phyloP scores from a whole-genome alignment of 2,329 filamentous ascomycete genomes.

The Aspergillus spinulosporus region DNA sequence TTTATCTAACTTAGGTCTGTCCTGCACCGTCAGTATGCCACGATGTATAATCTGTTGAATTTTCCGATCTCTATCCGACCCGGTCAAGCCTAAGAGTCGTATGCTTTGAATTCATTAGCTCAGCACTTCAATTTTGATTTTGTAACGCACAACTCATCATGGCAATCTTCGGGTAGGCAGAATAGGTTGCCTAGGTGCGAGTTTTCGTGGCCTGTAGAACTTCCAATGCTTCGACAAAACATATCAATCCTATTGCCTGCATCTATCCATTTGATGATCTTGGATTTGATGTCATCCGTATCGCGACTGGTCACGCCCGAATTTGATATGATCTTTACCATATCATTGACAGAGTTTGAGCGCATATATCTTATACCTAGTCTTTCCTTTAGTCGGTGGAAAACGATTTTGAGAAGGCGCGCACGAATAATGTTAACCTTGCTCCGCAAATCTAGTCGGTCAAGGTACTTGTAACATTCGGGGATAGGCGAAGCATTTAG shows the following conservation, averaged over 20 bases:
- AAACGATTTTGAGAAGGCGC: constrained; percentile 4
- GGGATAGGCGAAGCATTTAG: neutral
- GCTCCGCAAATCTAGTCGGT: neutral
- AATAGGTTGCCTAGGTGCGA: constrained; percentile 2
- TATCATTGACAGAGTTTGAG: neutral
- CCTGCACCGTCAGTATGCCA: constrained; percentile 5
- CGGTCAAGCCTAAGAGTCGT: constrained; percentile 1
- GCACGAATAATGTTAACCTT: constrained; percentile 4
- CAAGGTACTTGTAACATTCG: neutral
- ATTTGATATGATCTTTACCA: constrained; percentile 2
- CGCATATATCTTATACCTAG: neutral
- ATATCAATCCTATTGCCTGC: neutral
- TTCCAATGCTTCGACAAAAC: constrained; percentile 1
- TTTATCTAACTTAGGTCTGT: neutral
- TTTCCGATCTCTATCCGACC: neutral
- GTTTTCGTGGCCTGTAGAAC: neutral
- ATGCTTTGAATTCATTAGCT: constrained; percentile 6
- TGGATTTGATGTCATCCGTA: neutral
- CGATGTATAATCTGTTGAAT: neutral
- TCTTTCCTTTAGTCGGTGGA: constrained; percentile 6
- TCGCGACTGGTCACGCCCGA: neutral
- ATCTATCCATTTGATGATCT: constrained; percentile 3
- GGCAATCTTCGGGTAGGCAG: constrained; percentile 3
- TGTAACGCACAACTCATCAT: constrained; percentile 6
- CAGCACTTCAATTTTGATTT: neutral